Percentiles rank a stretch among this genome's conserved stretches.
Conservation (phyloP, 352 stramenopile species). For the Phytophthora podocarpi region DNA sequence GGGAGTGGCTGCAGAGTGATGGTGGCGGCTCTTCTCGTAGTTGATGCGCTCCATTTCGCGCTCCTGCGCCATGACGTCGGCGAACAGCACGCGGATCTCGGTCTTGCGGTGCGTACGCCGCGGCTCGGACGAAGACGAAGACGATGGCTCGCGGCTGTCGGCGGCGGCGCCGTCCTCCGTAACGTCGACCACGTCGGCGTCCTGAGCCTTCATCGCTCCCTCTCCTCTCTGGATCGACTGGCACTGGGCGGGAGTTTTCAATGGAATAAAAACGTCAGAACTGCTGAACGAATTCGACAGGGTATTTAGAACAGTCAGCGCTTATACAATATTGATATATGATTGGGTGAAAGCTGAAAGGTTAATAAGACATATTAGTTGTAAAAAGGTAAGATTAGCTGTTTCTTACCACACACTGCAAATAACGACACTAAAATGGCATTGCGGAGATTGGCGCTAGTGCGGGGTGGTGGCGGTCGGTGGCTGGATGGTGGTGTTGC, state of each 20-base stretch:
- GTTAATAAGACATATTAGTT: no score
- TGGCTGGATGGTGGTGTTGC: background rate
- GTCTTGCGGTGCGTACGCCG: conserved; percentile 35
- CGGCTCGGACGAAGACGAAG: background rate
- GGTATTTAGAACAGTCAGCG: background rate
- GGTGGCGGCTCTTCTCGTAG: conserved; percentile 36
- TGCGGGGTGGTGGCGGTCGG: background rate
- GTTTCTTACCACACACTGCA: conserved; percentile 3
- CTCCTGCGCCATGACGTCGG: conserved; percentile 61
- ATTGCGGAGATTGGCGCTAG: background rate
- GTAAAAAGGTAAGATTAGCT: no score
- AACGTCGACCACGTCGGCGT: conserved; percentile 6
- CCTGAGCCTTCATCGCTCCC: background rate
- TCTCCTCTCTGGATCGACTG: no score
- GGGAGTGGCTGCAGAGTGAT: no score
- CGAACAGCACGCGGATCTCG: conserved; percentile 48
- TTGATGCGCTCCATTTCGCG: conserved; percentile 52
- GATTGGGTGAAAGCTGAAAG: no score
- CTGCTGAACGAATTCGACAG: conserved; percentile 7
- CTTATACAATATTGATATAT: no score
- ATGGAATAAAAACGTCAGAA: background rate
- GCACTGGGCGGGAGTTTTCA: no score
- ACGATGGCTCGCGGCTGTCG: conserved; percentile 17
- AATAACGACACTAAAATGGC: conserved; percentile 7
- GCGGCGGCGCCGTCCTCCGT: background rate